Percentiles rank a stretch among this genome's conserved stretches.
phyloP scores from a whole-genome alignment of 352 stramenopile species.

The Pythium brassicae region DNA sequence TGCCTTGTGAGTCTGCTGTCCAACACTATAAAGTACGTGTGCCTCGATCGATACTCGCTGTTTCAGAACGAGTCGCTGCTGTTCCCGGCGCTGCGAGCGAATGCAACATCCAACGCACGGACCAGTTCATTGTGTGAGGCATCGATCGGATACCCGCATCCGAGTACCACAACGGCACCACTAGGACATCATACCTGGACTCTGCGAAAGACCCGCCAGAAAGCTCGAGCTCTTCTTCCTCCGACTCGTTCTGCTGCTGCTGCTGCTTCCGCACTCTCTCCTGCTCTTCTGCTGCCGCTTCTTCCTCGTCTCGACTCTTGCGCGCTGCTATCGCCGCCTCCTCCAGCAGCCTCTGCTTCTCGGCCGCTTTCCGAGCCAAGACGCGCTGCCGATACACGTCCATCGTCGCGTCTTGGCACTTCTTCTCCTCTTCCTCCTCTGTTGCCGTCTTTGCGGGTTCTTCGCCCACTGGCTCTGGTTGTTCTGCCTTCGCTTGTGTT shows the following conservation, averaged over 20 bases:
- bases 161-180: no score
- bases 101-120: no score
- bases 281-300: slow-evolving; percentile 14
- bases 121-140: no score
- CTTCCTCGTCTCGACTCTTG: slow-evolving; percentile 36
- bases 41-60: no score
- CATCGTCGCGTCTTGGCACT: slow-evolving; percentile 46
- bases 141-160: no score
- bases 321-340: slow-evolving; percentile 23
- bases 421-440: slow-evolving; percentile 44
- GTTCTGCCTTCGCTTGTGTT: slow-evolving; percentile 6
- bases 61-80: no score
- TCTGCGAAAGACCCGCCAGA: slow-evolving; percentile 61
- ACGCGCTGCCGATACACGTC: slow-evolving; percentile 67
- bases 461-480: slow-evolving; percentile 27
- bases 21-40: no score
- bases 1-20: no score
- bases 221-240: slow-evolving; percentile 53
- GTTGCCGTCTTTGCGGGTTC: slow-evolving; percentile 24
- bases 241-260: slow-evolving; percentile 21
- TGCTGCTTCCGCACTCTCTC: slow-evolving; percentile 7
- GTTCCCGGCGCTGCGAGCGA: no score
- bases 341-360: slow-evolving; percentile 53
- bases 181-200: slow-evolving; percentile 41
- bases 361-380: slow-evolving; percentile 51